Conservation (phyloP, 2,329 filamentous ascomycete species). For the Microdochium paspali region DNA sequence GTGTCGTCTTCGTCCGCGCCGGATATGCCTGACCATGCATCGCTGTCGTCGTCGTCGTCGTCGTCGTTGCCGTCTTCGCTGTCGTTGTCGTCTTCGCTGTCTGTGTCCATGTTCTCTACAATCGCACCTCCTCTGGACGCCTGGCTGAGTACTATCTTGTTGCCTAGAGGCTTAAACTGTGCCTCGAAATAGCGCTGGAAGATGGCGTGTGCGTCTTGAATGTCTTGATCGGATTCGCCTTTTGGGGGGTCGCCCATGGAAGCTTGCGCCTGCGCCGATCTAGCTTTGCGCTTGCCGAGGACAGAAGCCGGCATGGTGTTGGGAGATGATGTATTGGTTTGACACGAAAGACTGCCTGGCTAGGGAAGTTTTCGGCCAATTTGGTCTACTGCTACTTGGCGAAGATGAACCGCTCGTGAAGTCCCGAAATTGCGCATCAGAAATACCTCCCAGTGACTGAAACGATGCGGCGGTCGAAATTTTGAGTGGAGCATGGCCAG, state of each 20-base stretch:
- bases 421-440: too few relatives aligned
- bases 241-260: neutral
- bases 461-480: too few relatives aligned
- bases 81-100: conserved; percentile 8
- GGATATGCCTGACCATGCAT: conserved; percentile 55
- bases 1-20: conserved; percentile 16
- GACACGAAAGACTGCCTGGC: too few relatives aligned
- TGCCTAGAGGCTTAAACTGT: conserved; percentile 64
- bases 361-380: too few relatives aligned
- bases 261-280: conserved; percentile 3
- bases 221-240: conserved; percentile 12
- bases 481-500: too few relatives aligned
- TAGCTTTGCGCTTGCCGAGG: conserved; percentile 41
- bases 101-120: conserved; percentile 25
- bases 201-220: conserved; percentile 56
- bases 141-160: conserved; percentile 10
- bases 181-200: conserved; percentile 83
- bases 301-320: conserved; percentile 26
- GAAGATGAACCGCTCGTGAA: too few relatives aligned
- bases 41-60: conserved; percentile 18
- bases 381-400: too few relatives aligned
- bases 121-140: conserved; percentile 14
- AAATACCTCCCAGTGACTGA: too few relatives aligned
- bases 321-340: neutral
- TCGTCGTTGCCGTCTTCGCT: conserved; percentile 12